phyloP scores from a whole-genome alignment of 1,284 basidiomycete genomes.

The Ceratobasidium sp. region DNA sequence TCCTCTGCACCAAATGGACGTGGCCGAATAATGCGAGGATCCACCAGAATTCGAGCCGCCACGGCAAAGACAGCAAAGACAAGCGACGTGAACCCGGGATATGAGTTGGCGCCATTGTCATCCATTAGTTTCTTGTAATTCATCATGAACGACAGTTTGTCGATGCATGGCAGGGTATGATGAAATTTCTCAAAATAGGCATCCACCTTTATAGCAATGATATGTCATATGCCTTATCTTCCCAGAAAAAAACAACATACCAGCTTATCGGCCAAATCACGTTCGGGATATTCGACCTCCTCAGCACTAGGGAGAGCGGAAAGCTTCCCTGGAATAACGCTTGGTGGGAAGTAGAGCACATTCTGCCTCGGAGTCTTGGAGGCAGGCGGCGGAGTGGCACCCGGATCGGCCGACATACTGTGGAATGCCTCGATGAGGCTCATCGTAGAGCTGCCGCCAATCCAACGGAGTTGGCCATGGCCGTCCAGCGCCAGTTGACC shows the following conservation, averaged over 20 bases:
- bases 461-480: slow-evolving; percentile 89
- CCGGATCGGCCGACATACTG: slow-evolving; percentile 45
- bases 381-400: slow-evolving; percentile 35
- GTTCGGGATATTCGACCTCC: slow-evolving; percentile 84
- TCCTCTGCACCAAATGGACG: slow-evolving; percentile 25
- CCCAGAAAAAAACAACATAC: slow-evolving; percentile 51
- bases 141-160: slow-evolving; percentile 79
- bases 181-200: slow-evolving; percentile 85
- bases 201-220: slow-evolving; percentile 62
- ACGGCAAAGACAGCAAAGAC: slow-evolving; percentile 86
- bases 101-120: slow-evolving; percentile 56
- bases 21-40: slow-evolving; percentile 55
- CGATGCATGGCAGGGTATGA: slow-evolving; percentile 81
- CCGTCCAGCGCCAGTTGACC: slow-evolving; percentile 88
- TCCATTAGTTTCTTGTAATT: slow-evolving; percentile 78
- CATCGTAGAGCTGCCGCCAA: slow-evolving; percentile 89
- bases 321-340: slow-evolving; percentile 86
- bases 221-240: slow-evolving; percentile 27
- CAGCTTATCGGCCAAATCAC: slow-evolving; percentile 82
- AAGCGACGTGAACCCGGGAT: slow-evolving; percentile 76
- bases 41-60: slow-evolving; percentile 76
- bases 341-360: slow-evolving; percentile 86
- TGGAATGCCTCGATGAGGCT: slow-evolving; percentile 88
- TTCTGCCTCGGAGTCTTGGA: slow-evolving; percentile 46
- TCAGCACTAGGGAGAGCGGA: slow-evolving; percentile 81